Evolutionary conservation across 257 asterid species (phyloP).

Genomic region (Salvia splendens): DNA sequence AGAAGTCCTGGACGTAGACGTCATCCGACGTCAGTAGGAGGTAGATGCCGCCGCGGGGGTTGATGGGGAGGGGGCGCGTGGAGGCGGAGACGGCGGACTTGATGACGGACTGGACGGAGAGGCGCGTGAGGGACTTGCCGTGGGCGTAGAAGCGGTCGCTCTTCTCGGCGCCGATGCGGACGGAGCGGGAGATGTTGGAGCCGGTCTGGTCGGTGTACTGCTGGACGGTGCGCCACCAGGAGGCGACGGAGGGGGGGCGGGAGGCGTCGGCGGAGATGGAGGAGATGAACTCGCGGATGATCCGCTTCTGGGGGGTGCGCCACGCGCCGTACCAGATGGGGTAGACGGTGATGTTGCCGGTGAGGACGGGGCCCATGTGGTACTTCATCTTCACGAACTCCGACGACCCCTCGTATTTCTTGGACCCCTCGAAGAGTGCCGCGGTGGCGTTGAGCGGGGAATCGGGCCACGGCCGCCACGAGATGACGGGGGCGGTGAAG

Average conservation of each 20-base stretch:
- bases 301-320: slow-evolving; percentile 65
- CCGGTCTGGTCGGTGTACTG: slow-evolving; percentile 83
- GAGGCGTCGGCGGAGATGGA: slow-evolving; percentile 58
- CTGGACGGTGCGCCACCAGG: slow-evolving; percentile 78
- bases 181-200: slow-evolving; percentile 56
- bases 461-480: slow-evolving; percentile 79
- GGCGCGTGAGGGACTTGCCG: slow-evolving; percentile 62
- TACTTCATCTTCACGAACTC: slow-evolving; percentile 64
- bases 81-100: slow-evolving; percentile 62
- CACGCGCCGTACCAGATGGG: slow-evolving; percentile 89
- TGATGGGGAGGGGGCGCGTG: slow-evolving; percentile 63
- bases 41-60: slow-evolving; percentile 67
- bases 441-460: slow-evolving; percentile 49
- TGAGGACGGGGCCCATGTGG: slow-evolving; percentile 93
- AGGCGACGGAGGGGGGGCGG: slow-evolving; percentile 58
- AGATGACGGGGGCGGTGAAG: slow-evolving; percentile 31
- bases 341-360: slow-evolving; percentile 70
- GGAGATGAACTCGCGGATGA: slow-evolving; percentile 75
- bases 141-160: slow-evolving; percentile 61
- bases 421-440: slow-evolving; percentile 52
- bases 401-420: slow-evolving; percentile 82
- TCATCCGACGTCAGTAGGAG: slow-evolving; percentile 68
- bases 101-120: slow-evolving; percentile 64
- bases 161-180: slow-evolving; percentile 59
- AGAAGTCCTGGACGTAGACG: slow-evolving; percentile 69